Conservation (phyloP, 2,329 filamentous ascomycete genomes). For the Ophiostoma sp. region DNA sequence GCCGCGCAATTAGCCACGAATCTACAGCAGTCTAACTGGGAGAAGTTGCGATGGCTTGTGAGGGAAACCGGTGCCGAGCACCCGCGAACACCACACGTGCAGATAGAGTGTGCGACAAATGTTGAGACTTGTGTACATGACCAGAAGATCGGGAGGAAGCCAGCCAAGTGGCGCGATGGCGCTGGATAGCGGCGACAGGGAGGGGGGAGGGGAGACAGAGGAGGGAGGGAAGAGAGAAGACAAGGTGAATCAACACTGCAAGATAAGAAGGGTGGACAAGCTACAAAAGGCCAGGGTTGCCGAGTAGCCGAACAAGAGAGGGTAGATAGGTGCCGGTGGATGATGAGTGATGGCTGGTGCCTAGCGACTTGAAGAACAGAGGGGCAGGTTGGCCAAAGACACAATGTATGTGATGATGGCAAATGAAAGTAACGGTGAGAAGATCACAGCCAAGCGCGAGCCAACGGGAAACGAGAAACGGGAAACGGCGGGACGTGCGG, state of each 20-base stretch:
- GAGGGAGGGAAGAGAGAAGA: background rate
- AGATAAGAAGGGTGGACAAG: background rate
- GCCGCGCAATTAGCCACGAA: conserved; percentile 9
- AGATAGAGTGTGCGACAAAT: background rate
- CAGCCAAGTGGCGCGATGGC: background rate
- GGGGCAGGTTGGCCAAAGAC: background rate
- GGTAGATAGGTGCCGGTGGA: background rate
- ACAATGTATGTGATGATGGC: background rate
- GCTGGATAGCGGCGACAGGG: background rate
- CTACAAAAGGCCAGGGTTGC: background rate
- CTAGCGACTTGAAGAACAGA: background rate
- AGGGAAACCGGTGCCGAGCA: background rate
- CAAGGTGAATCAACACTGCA: background rate
- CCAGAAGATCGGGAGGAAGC: background rate
- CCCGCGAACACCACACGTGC: background rate
- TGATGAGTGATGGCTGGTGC: background rate
- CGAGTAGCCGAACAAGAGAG: background rate
- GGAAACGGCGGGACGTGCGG: background rate
- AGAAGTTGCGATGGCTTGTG: background rate
- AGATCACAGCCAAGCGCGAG: conserved; percentile 6
- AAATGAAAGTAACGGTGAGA: background rate
- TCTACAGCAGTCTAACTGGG: background rate
- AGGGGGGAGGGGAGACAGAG: too few relatives aligned
- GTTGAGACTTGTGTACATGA: background rate
- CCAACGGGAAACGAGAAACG: background rate